A percentile compares a stretch with the other conserved stretches of the same genome.
These are phyloP conservation scores for Mycena epipterygia DNA, from an alignment of 768 basidiomycete species.

Conservation along the genomic window DNA sequence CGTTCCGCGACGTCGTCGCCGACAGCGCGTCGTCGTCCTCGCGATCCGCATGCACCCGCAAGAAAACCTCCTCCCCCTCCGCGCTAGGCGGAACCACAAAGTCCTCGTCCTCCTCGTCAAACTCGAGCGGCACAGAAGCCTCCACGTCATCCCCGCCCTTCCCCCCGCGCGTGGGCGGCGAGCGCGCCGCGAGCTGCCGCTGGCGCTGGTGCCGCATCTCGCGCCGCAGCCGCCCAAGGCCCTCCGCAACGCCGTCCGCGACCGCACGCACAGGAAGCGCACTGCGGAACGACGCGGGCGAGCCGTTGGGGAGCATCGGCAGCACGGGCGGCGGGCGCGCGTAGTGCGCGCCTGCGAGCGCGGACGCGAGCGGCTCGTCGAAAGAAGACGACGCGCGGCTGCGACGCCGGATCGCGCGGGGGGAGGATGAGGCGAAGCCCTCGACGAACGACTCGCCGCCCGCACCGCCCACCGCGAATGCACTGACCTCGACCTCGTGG, in stretches of 20 bases:
- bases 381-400: conserved; percentile 69
- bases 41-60: conserved; percentile 31
- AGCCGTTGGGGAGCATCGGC: conserved; percentile 85
- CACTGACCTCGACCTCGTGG: conserved; percentile 76
- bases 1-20: conserved; percentile 43
- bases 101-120: conserved; percentile 80
- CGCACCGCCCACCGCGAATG: conserved; percentile 54
- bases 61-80: conserved; percentile 35
- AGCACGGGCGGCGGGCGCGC: conserved; percentile 62
- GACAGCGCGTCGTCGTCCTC: conserved; percentile 42
- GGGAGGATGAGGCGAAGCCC: conserved; percentile 55
- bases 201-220: conserved; percentile 67
- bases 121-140: conserved; percentile 67
- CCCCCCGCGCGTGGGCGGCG: conserved; percentile 51
- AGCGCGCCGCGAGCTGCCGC: conserved; percentile 60
- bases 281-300: conserved; percentile 57
- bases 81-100: conserved; percentile 48
- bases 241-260: conserved; percentile 70
- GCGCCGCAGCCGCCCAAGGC: conserved; percentile 69
- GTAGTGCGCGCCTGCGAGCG: conserved; percentile 75
- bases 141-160: conserved; percentile 38
- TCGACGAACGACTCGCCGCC: conserved; percentile 67
- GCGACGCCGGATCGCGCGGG: conserved; percentile 52
- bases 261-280: conserved; percentile 72
- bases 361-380: conserved; percentile 84